Conservation (phyloP, 345 rosid genomes). For the Pugionium cornutum region DNA sequence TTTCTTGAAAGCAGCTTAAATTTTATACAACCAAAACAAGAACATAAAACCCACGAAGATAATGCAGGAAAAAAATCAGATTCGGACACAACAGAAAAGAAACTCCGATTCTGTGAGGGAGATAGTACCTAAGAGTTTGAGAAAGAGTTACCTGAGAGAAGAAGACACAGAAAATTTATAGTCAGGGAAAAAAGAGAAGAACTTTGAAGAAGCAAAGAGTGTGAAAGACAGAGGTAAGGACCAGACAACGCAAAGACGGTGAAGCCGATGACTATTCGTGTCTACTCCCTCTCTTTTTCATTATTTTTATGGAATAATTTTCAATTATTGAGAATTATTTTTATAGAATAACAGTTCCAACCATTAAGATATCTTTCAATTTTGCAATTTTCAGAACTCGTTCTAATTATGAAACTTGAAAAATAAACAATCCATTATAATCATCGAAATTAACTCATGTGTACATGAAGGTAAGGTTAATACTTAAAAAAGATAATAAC, state of each 20-base stretch:
- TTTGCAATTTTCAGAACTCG: not conserved
- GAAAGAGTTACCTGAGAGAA: conserved; percentile 17
- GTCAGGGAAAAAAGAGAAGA: not conserved
- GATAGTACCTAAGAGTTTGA: conserved; percentile 14
- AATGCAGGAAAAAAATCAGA: conserved; percentile 29
- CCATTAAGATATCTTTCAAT: not conserved
- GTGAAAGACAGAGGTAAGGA: conserved; percentile 38
- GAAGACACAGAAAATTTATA: conserved; percentile 6
- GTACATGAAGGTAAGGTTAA: too few species aligned
- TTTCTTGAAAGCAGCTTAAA: conserved; percentile 11
- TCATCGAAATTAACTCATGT: too few species aligned
- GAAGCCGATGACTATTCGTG: conserved; percentile 32
- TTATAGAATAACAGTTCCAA: not conserved
- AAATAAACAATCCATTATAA: too few species aligned
- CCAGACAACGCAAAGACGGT: conserved; percentile 41
- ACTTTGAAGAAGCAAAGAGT: conserved; percentile 31
- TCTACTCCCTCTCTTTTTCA: conserved; percentile 10
- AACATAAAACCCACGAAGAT: conserved; percentile 13
- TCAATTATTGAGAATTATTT: conserved; percentile 1
- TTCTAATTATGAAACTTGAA: not conserved
- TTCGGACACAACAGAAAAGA: conserved; percentile 5
- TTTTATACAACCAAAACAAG: not conserved
- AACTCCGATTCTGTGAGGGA: conserved; percentile 1
- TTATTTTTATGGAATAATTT: conserved; percentile 9
- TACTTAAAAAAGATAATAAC: too few species aligned